Evolutionary conservation across 768 basidiomycete genomes (phyloP), one percentile per base, ranked within the genome.

Genomic region (Obba rivulosa): DNA sequence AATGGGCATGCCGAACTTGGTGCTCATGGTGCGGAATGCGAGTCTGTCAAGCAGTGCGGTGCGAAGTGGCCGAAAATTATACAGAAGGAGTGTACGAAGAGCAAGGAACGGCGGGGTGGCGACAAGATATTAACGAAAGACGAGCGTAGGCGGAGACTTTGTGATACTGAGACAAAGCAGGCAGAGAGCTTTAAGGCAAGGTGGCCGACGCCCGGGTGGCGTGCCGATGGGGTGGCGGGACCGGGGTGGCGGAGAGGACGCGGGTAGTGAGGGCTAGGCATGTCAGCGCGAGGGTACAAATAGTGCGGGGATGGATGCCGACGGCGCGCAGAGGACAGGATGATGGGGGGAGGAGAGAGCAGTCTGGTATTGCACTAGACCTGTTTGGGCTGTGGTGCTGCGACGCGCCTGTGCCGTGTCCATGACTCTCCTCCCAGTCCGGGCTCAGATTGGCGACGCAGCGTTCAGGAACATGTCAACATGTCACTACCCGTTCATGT

Each of bases 1-100:
- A 63, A 68, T 77, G 34, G 81, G 78, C 57, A 83, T 67, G 48
- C 77, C 78, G 51, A 77, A 80, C 47, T 67, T 70, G 24, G 55
- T 46, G 58, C 57, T 59, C 17, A 40, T 52, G 40, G 48, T n/a
- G 20, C 45, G 50, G 45, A 22, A 41, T 34, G 35, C 31, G 39
- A 20, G 44, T 28, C 11, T 20, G 24, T 21, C 18, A 14, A 25
- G 36, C n/a, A 23, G 4, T 23, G 20, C n/a, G 28, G 48, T 38
- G 31, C 35, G 35, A 28, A 22, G 14, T 24, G 34, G 34, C 49
- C 44, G 34, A 34, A 22, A 37, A 5, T 22, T 16, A 45, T 9
- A 28, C 13, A 31, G 37, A n/a, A 17, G 20, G 8, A 21, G 43
- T 46, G 37, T 46, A 36, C 24, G 20, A 28, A 31, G 28, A 28